Evolutionary conservation across 2,329 filamentous ascomycete genomes (phyloP).

Genomic region (Exophiala xenobiotica): DNA sequence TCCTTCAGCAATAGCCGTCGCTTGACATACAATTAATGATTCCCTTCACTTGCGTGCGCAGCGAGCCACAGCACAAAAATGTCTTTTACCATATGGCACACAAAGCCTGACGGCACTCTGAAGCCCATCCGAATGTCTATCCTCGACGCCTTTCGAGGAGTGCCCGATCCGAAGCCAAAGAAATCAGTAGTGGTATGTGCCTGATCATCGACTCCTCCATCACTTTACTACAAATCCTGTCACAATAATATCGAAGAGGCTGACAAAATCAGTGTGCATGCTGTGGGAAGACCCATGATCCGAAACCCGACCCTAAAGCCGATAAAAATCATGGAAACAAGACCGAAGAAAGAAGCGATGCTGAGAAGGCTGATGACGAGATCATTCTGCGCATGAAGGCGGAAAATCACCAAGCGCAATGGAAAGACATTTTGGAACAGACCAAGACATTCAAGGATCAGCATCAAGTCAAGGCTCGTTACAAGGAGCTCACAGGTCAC

Average conservation of each 20-base stretch:
- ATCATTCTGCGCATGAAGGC: constrained; percentile 32
- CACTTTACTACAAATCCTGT: background rate
- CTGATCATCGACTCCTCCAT: background rate
- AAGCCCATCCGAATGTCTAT: constrained; percentile 28
- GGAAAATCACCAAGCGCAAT: constrained; percentile 21
- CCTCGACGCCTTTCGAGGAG: constrained; percentile 28
- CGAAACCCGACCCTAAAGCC: constrained; percentile 4
- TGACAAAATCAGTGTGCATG: constrained; percentile 20
- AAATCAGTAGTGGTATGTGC: constrained; percentile 15
- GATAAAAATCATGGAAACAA: constrained; percentile 8
- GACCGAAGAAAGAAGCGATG: constrained; percentile 7
- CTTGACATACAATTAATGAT: no score
- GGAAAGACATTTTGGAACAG: constrained; percentile 27
- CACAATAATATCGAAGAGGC: background rate
- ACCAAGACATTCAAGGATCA: constrained; percentile 14
- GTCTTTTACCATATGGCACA: constrained; percentile 27
- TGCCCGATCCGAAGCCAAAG: constrained; percentile 21
- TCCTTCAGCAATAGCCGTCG: no score
- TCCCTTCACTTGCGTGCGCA: no score
- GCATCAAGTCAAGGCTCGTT: constrained; percentile 24
- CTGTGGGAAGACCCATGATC: constrained; percentile 20
- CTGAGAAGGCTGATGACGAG: constrained; percentile 27
- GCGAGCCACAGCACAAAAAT: constrained; percentile 10
- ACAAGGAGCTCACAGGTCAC: constrained; percentile 24
- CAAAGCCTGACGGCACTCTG: constrained; percentile 21